Evolutionary conservation across 2,329 filamentous ascomycete species (phyloP).

Genomic region (Chaetomiaceae sp.): DNA sequence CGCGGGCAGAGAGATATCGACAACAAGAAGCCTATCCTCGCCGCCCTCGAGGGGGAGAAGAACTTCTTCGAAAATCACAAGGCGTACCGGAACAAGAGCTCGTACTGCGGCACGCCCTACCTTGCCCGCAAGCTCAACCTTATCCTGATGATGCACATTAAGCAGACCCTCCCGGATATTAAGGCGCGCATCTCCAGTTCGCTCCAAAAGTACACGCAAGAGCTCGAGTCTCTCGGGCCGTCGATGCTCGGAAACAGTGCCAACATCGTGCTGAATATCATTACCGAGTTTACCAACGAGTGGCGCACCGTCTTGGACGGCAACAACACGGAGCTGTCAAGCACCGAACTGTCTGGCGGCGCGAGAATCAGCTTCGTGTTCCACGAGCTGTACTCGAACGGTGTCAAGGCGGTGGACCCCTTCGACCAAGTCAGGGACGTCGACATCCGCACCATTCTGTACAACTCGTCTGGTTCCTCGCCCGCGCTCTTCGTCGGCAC

Average conservation of each 20-base stretch:
- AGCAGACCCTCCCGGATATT: constrained; percentile 97
- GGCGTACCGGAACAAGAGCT: constrained; percentile 96
- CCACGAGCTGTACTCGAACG: constrained; percentile 96
- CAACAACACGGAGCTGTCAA: constrained; percentile 94
- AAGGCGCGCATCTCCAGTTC: constrained; percentile 95
- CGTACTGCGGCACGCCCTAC: constrained; percentile 97
- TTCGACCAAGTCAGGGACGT: constrained; percentile 97
- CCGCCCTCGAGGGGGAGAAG: constrained; percentile 88
- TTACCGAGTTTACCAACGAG: constrained; percentile 97
- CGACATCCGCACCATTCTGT: constrained; percentile 93
- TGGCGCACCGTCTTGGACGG: constrained; percentile 95
- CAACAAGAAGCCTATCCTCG: constrained; percentile 91
- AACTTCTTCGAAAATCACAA: constrained; percentile 98
- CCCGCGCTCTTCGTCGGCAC: constrained; percentile 96
- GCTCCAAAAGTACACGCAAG: constrained; percentile 81
- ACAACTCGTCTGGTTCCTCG: constrained; percentile 98
- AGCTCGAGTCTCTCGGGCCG: constrained; percentile 79
- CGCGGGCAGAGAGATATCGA: constrained; percentile 97
- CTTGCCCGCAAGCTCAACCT: constrained; percentile 94
- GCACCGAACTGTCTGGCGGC: constrained; percentile 88
- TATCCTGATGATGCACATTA: constrained; percentile 99
- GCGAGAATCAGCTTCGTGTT: constrained; percentile 99
- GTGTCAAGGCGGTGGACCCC: constrained; percentile 94
- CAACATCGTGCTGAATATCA: constrained; percentile 97
- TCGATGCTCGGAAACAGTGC: constrained; percentile 94